These are phyloP conservation scores for Poa pratensis DNA, from an alignment of 176 grass and related monocot species.

Conservation along the genomic window DNA sequence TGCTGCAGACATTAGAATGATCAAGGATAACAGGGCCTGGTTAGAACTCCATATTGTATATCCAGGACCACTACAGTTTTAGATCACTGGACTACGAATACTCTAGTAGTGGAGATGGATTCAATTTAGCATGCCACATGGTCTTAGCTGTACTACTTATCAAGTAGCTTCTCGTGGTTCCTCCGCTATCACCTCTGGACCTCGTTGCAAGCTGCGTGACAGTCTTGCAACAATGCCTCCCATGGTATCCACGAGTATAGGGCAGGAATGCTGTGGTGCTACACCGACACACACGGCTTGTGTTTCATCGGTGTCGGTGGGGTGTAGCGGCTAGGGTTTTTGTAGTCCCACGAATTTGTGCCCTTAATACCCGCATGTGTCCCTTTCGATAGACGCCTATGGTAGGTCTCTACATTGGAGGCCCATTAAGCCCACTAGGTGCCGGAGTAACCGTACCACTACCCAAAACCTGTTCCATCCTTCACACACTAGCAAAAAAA, in stretches of 20 bases:
- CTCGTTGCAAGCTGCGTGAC: neutral
- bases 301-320: neutral
- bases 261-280: neutral
- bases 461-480: neutral
- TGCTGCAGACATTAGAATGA: too few species aligned
- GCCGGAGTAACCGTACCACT: too few species aligned
- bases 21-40: neutral
- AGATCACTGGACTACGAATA: neutral
- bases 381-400: neutral
- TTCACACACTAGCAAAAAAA: neutral
- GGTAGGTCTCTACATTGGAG: constrained; percentile 7
- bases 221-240: neutral
- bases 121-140: neutral
- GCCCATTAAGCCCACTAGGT: neutral
- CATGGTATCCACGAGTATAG: neutral
- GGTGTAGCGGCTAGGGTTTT: neutral
- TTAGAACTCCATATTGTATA: constrained; percentile 17
- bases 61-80: neutral
- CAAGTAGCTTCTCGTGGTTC: neutral
- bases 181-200: neutral
- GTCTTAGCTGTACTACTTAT: neutral
- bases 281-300: neutral
- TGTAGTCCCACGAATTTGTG: neutral
- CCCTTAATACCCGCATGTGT: too few species aligned
- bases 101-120: neutral